Evolutionary conservation across 495 filamentous ascomycete genomes (phyloP).

Genomic region (Hypoxylon crocopeplum): DNA sequence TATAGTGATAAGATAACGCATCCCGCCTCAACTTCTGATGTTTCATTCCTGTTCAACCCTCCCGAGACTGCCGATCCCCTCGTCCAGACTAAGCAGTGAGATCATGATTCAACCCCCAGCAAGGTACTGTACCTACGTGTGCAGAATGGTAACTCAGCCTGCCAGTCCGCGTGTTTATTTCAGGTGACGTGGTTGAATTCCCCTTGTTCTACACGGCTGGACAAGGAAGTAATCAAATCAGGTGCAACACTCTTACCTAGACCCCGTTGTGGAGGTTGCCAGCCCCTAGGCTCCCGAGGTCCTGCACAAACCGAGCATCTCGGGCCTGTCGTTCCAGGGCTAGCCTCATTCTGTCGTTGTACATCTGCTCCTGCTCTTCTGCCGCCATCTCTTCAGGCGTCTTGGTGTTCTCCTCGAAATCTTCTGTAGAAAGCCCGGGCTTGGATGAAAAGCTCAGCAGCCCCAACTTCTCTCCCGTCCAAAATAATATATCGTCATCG

Average conservation of each 20-base stretch:
- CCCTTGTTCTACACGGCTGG: constrained; percentile 8
- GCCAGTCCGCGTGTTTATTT: constrained; percentile 3
- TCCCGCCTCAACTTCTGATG: constrained; percentile 29
- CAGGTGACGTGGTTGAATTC: constrained; percentile 29
- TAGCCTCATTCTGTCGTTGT: constrained; percentile 72
- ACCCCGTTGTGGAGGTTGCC: constrained; percentile 30
- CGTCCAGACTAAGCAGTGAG: constrained; percentile 20
- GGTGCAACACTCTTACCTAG: constrained; percentile 11
- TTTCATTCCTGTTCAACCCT: constrained; percentile 14
- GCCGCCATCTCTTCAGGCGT: constrained; percentile 51
- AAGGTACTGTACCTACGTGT: not conserved
- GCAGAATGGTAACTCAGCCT: not conserved
- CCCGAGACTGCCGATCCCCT: constrained; percentile 33
- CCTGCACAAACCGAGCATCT: constrained; percentile 78
- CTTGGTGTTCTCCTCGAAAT: constrained; percentile 54
- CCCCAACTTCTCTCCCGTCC: constrained; percentile 83
- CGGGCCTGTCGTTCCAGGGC: constrained; percentile 81
- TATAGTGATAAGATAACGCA: constrained; percentile 34
- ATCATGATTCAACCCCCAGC: constrained; percentile 21
- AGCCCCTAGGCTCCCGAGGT: constrained; percentile 69
- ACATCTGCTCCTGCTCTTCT: constrained; percentile 58
- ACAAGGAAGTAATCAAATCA: constrained; percentile 15
- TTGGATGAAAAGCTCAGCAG: constrained; percentile 67
- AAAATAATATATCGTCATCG: constrained; percentile 73
- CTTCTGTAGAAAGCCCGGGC: constrained; percentile 53